Percentiles rank a stretch among this genome's conserved stretches.
These are phyloP conservation scores for Auricularia cornea DNA, from an alignment of 768 basidiomycete species.

Conservation along the genomic window DNA sequence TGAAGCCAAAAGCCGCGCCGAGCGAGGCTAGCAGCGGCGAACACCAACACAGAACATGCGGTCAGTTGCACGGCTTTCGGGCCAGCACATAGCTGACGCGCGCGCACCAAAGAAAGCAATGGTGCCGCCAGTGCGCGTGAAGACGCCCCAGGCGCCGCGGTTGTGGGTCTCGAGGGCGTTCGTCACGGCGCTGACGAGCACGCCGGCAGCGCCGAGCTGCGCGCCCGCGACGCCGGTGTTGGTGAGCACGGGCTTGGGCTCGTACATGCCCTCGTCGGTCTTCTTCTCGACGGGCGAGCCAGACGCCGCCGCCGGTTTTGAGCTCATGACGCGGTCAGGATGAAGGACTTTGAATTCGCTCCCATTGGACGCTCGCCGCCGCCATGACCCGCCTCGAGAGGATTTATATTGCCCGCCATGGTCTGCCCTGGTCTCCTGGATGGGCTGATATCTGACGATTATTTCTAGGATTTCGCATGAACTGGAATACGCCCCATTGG, in stretches of 20 bases:
- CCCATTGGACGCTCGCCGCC: not conserved
- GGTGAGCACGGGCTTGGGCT: constrained; percentile 8
- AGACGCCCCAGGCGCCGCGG: constrained; percentile 73
- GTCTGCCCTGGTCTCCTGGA: not conserved
- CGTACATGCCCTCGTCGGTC: not conserved
- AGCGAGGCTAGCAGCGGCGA: constrained; percentile 57
- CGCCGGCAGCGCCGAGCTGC: constrained; percentile 29
- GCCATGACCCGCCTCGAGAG: not conserved
- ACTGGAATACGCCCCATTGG: not conserved
- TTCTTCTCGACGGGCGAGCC: not conserved
- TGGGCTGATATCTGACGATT: not conserved
- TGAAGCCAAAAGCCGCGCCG: constrained; percentile 78
- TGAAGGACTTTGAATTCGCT: not conserved
- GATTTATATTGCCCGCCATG: not conserved
- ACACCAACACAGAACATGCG: not conserved
- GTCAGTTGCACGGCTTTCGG: too few relatives aligned
- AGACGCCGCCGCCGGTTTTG: not conserved
- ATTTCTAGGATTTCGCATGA: not conserved
- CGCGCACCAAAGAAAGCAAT: constrained; percentile 85
- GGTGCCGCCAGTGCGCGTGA: constrained; percentile 81
- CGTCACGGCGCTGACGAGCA: constrained; percentile 46
- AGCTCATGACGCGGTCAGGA: not conserved
- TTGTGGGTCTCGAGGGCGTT: constrained; percentile 74
- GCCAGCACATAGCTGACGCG: not conserved
- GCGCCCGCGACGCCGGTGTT: constrained; percentile 22